Evolutionary conservation across 768 basidiomycete genomes (phyloP).

Genomic region (Podaxis sp.): DNA sequence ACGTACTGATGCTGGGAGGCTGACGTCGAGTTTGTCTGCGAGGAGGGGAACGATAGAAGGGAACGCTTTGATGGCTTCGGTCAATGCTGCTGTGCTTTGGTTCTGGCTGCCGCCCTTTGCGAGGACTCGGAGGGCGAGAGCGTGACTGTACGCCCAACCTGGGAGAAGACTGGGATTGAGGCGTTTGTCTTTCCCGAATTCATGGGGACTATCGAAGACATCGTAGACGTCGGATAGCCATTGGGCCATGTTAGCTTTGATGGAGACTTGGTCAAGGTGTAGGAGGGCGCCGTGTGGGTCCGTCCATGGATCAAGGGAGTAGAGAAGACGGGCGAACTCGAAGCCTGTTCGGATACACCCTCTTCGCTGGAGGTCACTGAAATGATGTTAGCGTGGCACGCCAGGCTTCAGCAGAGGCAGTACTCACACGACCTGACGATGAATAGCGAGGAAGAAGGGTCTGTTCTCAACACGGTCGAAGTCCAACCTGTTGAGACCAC

Average conservation of each 20-base stretch:
- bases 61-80: conserved; percentile 72
- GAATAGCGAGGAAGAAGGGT: conserved; percentile 87
- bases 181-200: conserved; percentile 21
- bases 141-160: conserved; percentile 74
- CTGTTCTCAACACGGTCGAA: conserved; percentile 91
- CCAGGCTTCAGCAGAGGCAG: neutral
- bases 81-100: conserved; percentile 65
- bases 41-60: conserved; percentile 81
- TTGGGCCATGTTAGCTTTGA: conserved; percentile 75
- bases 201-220: conserved; percentile 35
- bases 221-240: conserved; percentile 80
- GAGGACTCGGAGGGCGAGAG: conserved; percentile 59
- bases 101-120: conserved; percentile 51
- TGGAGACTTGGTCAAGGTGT: conserved; percentile 81
- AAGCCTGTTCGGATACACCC: conserved; percentile 90
- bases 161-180: conserved; percentile 66
- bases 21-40: conserved; percentile 81
- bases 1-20: conserved; percentile 57
- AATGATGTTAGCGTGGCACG: neutral
- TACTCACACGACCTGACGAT: conserved; percentile 76
- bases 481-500: conserved; percentile 79
- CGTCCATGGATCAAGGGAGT: conserved; percentile 80
- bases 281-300: conserved; percentile 87
- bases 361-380: conserved; percentile 81
- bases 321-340: conserved; percentile 86